Conservation (phyloP, 306 rosid species). For the Vigna unguiculata region DNA sequence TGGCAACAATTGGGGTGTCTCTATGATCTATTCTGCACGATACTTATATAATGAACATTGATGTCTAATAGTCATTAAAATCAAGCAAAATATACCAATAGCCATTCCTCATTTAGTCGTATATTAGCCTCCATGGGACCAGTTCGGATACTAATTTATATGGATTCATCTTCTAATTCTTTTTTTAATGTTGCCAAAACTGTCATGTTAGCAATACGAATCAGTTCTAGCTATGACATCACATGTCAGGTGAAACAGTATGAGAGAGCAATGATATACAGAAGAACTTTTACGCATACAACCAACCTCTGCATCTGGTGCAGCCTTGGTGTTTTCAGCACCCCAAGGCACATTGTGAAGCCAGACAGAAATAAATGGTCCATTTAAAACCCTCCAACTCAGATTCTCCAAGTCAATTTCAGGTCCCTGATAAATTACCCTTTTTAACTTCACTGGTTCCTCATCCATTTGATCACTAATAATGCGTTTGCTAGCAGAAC, state of each 20-base stretch:
- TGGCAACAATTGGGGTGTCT: not conserved
- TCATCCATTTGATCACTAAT: constrained; percentile 43
- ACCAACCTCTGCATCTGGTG: constrained; percentile 82
- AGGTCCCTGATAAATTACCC: constrained; percentile 63
- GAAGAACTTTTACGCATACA: not conserved
- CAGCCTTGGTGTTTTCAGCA: constrained; percentile 71
- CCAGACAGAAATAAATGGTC: constrained; percentile 85
- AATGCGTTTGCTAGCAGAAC: constrained; percentile 32
- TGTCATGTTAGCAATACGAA: not conserved
- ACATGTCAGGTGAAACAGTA: not conserved
- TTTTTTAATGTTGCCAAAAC: not conserved
- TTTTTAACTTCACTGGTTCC: constrained; percentile 44
- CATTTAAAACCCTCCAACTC: constrained; percentile 70
- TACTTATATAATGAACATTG: not conserved
- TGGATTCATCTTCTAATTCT: not conserved
- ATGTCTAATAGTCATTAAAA: not conserved
- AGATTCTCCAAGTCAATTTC: constrained; percentile 52
- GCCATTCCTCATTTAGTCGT: not conserved
- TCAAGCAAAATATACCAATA: not conserved
- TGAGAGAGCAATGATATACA: not conserved
- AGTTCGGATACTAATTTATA: not conserved
- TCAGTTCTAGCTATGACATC: not conserved
- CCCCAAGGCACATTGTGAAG: constrained; percentile 89
- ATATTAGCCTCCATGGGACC: not conserved
- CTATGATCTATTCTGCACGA: not conserved